Conservation (phyloP, 2,329 filamentous ascomycete genomes). For the Trichoderma oligosporum region DNA sequence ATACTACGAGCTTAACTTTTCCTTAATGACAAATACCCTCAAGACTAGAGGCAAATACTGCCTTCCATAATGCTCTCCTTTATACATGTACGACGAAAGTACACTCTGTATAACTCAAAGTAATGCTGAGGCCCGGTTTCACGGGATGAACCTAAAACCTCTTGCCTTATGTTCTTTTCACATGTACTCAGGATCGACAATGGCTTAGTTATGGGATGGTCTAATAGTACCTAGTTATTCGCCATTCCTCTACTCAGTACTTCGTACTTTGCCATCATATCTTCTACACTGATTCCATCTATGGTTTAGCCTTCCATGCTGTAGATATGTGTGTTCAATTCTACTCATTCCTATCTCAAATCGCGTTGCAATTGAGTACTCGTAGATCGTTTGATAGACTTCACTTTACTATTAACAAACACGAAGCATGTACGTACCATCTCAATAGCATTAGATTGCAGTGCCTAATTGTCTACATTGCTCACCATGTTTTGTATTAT, state of each 20-base stretch:
- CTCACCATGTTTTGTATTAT: too few species aligned
- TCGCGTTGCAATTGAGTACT: too few species aligned
- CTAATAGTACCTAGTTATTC: background rate
- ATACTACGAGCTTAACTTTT: background rate
- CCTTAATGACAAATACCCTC: background rate
- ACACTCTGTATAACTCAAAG: background rate
- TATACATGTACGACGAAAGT: background rate
- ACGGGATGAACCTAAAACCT: slow-evolving; percentile 4
- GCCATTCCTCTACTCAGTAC: background rate
- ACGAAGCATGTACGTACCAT: too few species aligned
- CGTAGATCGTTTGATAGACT: background rate
- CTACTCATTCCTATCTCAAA: background rate
- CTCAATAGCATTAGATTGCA: too few species aligned
- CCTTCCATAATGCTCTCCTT: background rate
- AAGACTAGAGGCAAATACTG: background rate
- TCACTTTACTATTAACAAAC: too few species aligned
- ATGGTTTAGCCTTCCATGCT: background rate
- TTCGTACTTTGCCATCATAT: background rate
- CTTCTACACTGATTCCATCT: background rate
- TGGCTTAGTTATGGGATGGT: background rate
- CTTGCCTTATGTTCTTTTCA: background rate
- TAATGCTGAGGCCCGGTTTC: background rate
- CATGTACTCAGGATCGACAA: background rate
- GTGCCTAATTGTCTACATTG: too few species aligned
- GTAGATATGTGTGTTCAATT: slow-evolving; percentile 3